A percentile compares a stretch with the other conserved stretches of the same genome.
phyloP scores from a whole-genome alignment of 208 protist genomes.

The Herpetomonas muscarum region DNA sequence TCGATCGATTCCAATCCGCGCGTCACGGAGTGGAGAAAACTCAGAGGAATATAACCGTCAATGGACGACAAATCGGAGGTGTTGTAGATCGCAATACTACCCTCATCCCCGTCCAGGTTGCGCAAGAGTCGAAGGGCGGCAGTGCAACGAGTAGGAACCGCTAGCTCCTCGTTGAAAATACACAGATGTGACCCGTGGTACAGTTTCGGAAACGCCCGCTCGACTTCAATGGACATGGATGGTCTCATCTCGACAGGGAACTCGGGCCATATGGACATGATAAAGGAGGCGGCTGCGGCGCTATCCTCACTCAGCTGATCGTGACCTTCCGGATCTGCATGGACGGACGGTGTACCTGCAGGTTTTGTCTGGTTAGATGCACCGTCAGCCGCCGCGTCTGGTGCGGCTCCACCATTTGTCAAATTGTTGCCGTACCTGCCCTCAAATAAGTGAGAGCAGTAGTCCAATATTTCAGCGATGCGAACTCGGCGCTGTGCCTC shows the following conservation, averaged over 20 bases:
- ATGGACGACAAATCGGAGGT: conserved; percentile 16
- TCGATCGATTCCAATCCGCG: conserved; percentile 34
- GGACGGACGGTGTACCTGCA: no score
- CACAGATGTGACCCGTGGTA: conserved; percentile 32
- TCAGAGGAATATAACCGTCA: conserved; percentile 51
- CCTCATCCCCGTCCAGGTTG: conserved; percentile 34
- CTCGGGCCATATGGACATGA: conserved; percentile 50
- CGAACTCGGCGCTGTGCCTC: conserved; percentile 15
- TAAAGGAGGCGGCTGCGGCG: conserved; percentile 24
- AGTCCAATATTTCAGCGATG: conserved; percentile 10
- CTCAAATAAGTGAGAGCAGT: conserved; percentile 3
- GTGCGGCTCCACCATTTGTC: background rate
- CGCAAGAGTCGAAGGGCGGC: conserved; percentile 39
- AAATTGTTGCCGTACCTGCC: conserved; percentile 15
- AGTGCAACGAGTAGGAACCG: conserved; percentile 26
- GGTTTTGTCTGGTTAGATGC: background rate
- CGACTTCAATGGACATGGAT: conserved; percentile 21
- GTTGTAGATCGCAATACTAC: conserved; percentile 50
- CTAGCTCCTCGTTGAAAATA: conserved; percentile 40
- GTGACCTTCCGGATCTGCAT: background rate
- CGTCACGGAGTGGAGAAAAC: conserved; percentile 31
- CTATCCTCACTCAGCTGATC: conserved; percentile 7
- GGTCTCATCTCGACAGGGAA: conserved; percentile 26
- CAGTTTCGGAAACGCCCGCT: conserved; percentile 25
- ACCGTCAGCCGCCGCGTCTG: background rate